Percentiles rank a stretch among this genome's conserved stretches.
phyloP scores from a whole-genome alignment of 163 green algal genomes.

The Dunaliella salina region DNA sequence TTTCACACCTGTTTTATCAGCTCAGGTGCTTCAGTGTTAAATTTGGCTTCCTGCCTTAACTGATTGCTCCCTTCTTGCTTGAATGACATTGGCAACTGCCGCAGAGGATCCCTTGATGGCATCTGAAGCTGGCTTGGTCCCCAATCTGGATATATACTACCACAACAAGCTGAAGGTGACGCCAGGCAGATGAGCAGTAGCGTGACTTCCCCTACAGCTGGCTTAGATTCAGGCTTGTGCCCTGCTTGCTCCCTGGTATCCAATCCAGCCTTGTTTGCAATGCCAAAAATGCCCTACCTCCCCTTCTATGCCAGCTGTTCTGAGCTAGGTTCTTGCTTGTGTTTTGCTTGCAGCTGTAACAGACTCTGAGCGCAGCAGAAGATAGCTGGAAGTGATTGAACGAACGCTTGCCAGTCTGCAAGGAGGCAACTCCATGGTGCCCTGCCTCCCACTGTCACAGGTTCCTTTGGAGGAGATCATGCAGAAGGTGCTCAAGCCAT shows the following conservation, averaged over 20 bases:
- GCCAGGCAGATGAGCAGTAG: too few relatives aligned
- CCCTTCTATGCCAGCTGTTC: not conserved
- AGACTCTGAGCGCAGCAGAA: not conserved
- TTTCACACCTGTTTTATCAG: not conserved
- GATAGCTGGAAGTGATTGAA: not conserved
- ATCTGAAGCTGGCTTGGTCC: constrained; percentile 29
- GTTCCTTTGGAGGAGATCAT: constrained; percentile 36
- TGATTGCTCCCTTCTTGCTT: too few relatives aligned
- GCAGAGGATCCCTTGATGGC: constrained; percentile 71
- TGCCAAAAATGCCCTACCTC: not conserved
- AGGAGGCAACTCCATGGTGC: not conserved
- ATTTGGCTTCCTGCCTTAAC: constrained; percentile 32
- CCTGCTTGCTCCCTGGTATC: too few relatives aligned
- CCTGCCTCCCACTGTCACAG: not conserved
- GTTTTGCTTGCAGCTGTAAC: not conserved
- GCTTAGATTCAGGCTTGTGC: too few relatives aligned
- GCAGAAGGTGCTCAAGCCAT: constrained; percentile 20
- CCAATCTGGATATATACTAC: constrained; percentile 69
- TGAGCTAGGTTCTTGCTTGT: not conserved
- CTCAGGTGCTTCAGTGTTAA: constrained; percentile 40
- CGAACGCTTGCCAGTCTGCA: not conserved
- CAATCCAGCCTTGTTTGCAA: too few relatives aligned
- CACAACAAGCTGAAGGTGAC: constrained; percentile 59
- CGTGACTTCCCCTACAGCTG: too few relatives aligned
- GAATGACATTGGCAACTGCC: constrained; percentile 16